These are phyloP conservation scores for Nakazawaea sp. DNA, from an alignment of 805 yeast genomes.

Conservation along the genomic window DNA sequence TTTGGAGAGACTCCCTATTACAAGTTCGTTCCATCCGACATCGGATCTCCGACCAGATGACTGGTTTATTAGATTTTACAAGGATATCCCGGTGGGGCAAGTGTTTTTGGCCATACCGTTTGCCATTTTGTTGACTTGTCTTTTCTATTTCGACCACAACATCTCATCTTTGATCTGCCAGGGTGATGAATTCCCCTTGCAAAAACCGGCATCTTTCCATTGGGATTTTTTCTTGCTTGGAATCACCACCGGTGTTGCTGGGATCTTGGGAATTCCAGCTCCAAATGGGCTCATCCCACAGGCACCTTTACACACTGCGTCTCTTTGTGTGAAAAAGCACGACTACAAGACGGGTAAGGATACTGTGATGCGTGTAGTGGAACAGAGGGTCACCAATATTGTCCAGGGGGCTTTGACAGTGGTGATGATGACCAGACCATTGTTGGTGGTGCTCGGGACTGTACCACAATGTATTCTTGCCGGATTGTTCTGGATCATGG, in stretches of 20 bases:
- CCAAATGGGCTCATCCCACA: constrained; percentile 97
- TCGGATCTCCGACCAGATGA: constrained; percentile 41
- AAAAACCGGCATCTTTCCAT: constrained; percentile 86
- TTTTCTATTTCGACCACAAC: constrained; percentile 93
- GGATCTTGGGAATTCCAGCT: constrained; percentile 86
- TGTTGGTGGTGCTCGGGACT: constrained; percentile 68
- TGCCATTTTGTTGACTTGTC: constrained; percentile 74
- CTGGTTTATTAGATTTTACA: constrained; percentile 79
- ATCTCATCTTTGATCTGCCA: constrained; percentile 93
- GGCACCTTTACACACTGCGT: constrained; percentile 87
- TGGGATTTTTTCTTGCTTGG: constrained; percentile 88
- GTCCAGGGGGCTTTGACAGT: constrained; percentile 78
- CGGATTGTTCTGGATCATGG: constrained; percentile 93
- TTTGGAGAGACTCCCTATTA: constrained; percentile 60
- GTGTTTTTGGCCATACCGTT: constrained; percentile 90
- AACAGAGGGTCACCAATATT: constrained; percentile 82
- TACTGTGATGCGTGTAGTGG: constrained; percentile 57
- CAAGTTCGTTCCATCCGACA: constrained; percentile 74
- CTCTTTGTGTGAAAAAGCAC: constrained; percentile 54
- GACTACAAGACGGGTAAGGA: constrained; percentile 23
- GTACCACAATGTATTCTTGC: constrained; percentile 93
- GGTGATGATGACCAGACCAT: constrained; percentile 86
- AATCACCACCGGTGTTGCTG: constrained; percentile 79
- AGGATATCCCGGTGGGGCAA: constrained; percentile 56
- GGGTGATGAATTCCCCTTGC: constrained; percentile 69